A percentile compares a stretch with the other conserved stretches of the same genome.
Evolutionary conservation across 805 yeast species (phyloP).

Genomic region (Cyberlindnera americana): DNA sequence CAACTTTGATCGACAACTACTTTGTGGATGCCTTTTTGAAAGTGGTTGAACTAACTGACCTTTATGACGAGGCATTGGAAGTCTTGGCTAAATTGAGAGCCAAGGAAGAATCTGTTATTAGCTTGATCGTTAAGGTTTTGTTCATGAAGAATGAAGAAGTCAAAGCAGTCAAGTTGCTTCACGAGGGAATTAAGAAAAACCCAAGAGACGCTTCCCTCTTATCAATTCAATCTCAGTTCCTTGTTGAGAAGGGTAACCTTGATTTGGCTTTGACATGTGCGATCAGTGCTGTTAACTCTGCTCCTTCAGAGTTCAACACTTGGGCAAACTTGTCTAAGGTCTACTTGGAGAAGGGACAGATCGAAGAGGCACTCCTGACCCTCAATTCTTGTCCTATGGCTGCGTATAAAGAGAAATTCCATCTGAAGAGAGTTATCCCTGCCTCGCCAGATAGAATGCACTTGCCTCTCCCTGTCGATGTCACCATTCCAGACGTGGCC

Average conservation of each 20-base stretch:
- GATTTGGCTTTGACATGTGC: constrained; percentile 60
- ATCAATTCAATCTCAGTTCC: constrained; percentile 54
- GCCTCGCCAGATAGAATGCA: constrained; percentile 55
- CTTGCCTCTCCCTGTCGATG: constrained; percentile 74
- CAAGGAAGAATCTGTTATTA: constrained; percentile 53
- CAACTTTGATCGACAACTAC: constrained; percentile 62
- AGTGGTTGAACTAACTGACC: constrained; percentile 61
- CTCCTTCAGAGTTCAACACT: constrained; percentile 72
- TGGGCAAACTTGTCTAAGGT: constrained; percentile 68
- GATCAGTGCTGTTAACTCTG: constrained; percentile 59
- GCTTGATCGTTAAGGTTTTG: constrained; percentile 51
- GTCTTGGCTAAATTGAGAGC: constrained; percentile 50
- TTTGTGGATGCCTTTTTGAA: constrained; percentile 71
- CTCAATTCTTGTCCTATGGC: constrained; percentile 83
- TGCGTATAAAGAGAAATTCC: constrained; percentile 58
- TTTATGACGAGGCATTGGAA: constrained; percentile 57
- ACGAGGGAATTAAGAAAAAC: constrained; percentile 44
- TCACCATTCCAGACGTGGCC: constrained; percentile 63
- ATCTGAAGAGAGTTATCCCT: constrained; percentile 56
- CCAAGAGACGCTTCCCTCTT: constrained; percentile 56
- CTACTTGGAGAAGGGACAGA: constrained; percentile 59
- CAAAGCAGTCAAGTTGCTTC: constrained; percentile 49
- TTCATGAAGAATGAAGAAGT: constrained; percentile 57
- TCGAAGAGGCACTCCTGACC: constrained; percentile 68
- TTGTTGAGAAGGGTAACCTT: constrained; percentile 46